Base-by-base conservation (phyloP, 202 grass and related monocot species). In the Sporobolus alterniflorus region DNA sequence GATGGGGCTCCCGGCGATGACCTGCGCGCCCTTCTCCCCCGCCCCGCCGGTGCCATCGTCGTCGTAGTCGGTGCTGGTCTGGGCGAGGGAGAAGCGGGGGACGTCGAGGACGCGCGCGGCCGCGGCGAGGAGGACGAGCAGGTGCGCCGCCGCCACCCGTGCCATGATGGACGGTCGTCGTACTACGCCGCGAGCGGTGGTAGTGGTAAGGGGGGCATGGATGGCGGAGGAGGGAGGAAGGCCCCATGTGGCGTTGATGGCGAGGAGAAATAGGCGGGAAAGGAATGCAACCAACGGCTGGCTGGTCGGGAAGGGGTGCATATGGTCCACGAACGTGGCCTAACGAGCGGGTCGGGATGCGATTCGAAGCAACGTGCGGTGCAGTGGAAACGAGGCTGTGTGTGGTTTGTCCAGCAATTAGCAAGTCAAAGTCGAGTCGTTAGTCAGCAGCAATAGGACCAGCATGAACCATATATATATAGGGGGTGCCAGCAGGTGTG, bases 1-100 rank as follows among this genome's bases (percentile, higher is more conserved):
- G 55, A 93, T 55, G 67, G 91, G 80, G 68, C 83, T 89, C 36
- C 85, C 81, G 0, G 33, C 83, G 22, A 85, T 54, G 64, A 39
- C 41, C 79, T 79, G 77, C 9, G 63, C 67, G 0, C 82, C 86
- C 69, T 24, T 59, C 0, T 75, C 82, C 11, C 65, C 76, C 0
- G 46, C 46, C 26, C 86, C 56, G 1, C 69, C 85, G 55, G 25
- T 29, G 9, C 59, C 82, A 12, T 62, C 77, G 55, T 75, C 77
- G 63, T 80, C 12, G 12, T 77, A 55, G 11, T 2, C 21, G 54
- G 22, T 21, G 21, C 17, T 21, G 64, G 32, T 17, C 61, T 89
- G 20, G n/a, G 50, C 77, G 14, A 81, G 48, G 40, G 67, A 89
- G 30, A 60, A 17, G 22, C 87, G 82, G 3, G 77, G 76, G 15